Evolutionary conservation across 768 basidiomycete genomes (phyloP).

Genomic region (Lentinula sp.): DNA sequence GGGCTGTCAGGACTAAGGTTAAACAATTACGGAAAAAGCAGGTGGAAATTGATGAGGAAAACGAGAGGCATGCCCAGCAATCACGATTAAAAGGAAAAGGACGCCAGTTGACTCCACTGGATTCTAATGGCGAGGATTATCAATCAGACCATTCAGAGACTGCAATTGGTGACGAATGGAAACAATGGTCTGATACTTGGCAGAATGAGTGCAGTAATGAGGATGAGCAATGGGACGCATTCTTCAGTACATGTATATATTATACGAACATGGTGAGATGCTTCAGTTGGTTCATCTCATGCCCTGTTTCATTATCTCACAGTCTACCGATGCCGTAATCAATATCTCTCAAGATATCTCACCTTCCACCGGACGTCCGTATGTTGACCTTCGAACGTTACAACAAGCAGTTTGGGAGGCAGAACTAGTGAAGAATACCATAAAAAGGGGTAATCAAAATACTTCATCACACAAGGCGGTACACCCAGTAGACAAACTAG

Average conservation of each 20-base stretch:
- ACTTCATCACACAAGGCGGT: constrained; percentile 13
- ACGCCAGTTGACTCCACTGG: constrained; percentile 30
- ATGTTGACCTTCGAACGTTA: constrained; percentile 59
- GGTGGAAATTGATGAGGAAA: not conserved
- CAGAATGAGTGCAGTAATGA: constrained; percentile 34
- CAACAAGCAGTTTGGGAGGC: constrained; percentile 81
- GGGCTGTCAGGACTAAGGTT: not conserved
- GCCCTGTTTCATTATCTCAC: constrained; percentile 8
- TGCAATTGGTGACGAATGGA: not conserved
- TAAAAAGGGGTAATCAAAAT: constrained; percentile 36
- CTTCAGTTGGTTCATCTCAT: not conserved
- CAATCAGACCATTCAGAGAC: not conserved
- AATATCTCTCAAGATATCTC: constrained; percentile 70
- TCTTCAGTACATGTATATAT: constrained; percentile 77
- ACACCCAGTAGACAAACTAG: constrained; percentile 52
- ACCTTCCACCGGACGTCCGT: constrained; percentile 60
- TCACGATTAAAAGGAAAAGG: not conserved
- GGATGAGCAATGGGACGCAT: constrained; percentile 60
- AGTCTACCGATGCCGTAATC: constrained; percentile 80
- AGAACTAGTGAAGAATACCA: constrained; percentile 56
- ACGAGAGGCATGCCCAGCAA: not conserved
- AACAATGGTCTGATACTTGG: not conserved
- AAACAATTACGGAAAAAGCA: not conserved
- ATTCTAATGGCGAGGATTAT: constrained; percentile 19
- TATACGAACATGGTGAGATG: constrained; percentile 75